Percentiles rank a stretch among this genome's conserved stretches.
These are phyloP conservation scores for Betula pendula DNA, from an alignment of 306 rosid species.

Conservation along the genomic window DNA sequence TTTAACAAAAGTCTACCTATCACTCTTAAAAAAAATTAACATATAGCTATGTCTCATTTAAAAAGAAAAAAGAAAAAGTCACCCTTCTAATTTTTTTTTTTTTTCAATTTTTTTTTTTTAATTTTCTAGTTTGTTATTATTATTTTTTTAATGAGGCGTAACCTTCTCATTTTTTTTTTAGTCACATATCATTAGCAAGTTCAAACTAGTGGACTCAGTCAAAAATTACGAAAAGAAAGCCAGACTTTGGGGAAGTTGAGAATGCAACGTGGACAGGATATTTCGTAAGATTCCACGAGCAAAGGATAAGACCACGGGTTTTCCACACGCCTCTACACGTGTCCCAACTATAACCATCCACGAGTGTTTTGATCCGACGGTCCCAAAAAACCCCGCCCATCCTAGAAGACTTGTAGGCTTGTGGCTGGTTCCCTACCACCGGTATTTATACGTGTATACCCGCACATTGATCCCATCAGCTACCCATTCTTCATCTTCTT, in stretches of 20 bases:
- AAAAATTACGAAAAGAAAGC: neutral
- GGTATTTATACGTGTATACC: slow-evolving; percentile 5
- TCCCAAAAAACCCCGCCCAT: neutral
- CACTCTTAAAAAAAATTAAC: no score
- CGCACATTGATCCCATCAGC: slow-evolving; percentile 7
- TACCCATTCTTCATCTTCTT: neutral
- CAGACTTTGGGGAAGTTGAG: neutral
- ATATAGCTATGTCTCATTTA: no score
- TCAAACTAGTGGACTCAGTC: neutral
- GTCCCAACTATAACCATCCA: slow-evolving; percentile 20
- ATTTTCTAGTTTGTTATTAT: no score
- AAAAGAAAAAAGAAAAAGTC: no score
- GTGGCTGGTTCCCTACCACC: slow-evolving; percentile 15
- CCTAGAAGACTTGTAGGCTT: slow-evolving; percentile 8
- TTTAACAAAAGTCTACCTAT: no score
- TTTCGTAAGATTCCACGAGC: slow-evolving; percentile 19
- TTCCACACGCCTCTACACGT: slow-evolving; percentile 57
- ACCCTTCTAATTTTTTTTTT: no score
- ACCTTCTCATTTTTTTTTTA: no score
- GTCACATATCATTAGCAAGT: no score
- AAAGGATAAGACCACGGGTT: slow-evolving; percentile 45
- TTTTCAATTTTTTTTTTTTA: no score
- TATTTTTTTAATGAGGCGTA: no score
- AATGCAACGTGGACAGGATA: slow-evolving; percentile 35
- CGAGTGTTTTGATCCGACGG: slow-evolving; percentile 33